Evolutionary conservation across 257 asterid species (phyloP).

Genomic region (Buddleja alternifolia): DNA sequence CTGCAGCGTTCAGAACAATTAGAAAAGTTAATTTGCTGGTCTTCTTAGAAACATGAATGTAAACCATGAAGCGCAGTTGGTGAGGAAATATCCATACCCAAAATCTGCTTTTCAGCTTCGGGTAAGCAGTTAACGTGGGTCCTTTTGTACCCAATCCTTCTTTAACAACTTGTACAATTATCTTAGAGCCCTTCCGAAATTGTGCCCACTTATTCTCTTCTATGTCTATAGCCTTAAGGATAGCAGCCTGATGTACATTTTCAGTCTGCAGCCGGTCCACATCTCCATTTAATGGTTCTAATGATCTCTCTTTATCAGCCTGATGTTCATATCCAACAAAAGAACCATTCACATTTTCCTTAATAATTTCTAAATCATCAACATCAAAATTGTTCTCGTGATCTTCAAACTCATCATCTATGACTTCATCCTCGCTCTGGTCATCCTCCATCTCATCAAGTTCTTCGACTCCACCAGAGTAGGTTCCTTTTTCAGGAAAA

Average conservation of each 20-base stretch:
- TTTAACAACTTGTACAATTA: slow-evolving; percentile 92
- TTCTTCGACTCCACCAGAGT: slow-evolving; percentile 54
- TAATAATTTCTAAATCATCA: slow-evolving; percentile 49
- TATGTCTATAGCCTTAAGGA: slow-evolving; percentile 28
- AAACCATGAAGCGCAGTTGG: slow-evolving; percentile 32
- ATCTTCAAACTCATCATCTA: slow-evolving; percentile 55
- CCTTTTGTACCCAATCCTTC: slow-evolving; percentile 97
- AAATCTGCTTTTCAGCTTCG: slow-evolving; percentile 92
- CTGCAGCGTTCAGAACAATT: slow-evolving; percentile 50
- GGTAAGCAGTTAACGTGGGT: slow-evolving; percentile 91
- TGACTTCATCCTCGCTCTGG: slow-evolving; percentile 59
- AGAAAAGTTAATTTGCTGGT: slow-evolving; percentile 23
- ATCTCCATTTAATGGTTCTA: slow-evolving; percentile 45
- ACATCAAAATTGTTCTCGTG: slow-evolving; percentile 46
- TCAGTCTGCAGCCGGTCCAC: slow-evolving; percentile 35
- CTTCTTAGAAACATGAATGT: slow-evolving; percentile 20
- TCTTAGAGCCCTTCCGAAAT: slow-evolving; percentile 77
- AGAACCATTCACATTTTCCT: slow-evolving; percentile 66
- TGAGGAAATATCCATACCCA: slow-evolving; percentile 63
- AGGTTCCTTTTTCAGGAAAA: slow-evolving; percentile 46
- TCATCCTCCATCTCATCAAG: slow-evolving; percentile 70
- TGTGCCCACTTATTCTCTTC: slow-evolving; percentile 63
- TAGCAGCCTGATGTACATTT: slow-evolving; percentile 32
- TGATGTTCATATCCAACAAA: slow-evolving; percentile 43
- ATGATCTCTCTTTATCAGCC: slow-evolving; percentile 39